phyloP scores from a whole-genome alignment of 148 eudicot genomes.

The Suaeda aralocaspica region DNA sequence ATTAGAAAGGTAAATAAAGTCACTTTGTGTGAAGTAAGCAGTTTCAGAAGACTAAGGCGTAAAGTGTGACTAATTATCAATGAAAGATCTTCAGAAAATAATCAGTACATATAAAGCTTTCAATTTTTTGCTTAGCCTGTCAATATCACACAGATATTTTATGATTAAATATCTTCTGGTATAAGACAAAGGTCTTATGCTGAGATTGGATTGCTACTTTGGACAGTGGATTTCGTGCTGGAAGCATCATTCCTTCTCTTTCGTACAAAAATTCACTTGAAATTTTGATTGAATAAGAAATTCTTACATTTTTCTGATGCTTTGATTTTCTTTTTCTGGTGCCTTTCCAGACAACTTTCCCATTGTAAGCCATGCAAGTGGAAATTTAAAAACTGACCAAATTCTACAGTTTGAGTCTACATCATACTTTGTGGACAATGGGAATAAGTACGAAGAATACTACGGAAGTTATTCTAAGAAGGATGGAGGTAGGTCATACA shows the following conservation, averaged over 20 bases:
- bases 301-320: not conserved
- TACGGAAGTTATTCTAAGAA: conserved; percentile 39
- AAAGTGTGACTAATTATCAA: not conserved
- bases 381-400: conserved; percentile 39
- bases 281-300: not conserved
- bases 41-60: not conserved
- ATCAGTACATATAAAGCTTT: not conserved
- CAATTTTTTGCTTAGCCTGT: not conserved
- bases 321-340: not conserved
- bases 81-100: not conserved
- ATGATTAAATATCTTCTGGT: too few relatives aligned
- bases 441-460: conserved; percentile 46
- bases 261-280: too few relatives aligned
- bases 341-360: conserved; percentile 36
- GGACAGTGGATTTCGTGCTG: too few relatives aligned
- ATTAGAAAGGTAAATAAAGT: not conserved
- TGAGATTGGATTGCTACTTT: too few relatives aligned
- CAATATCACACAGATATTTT: too few relatives aligned
- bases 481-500: conserved; percentile 38
- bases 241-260: too few relatives aligned
- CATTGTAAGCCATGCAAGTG: conserved; percentile 3
- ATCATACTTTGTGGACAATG: conserved; percentile 45
- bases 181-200: too few relatives aligned
- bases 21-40: not conserved
- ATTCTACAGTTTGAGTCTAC: conserved; percentile 49